Conservation (phyloP, 768 basidiomycete genomes). For the Pholiota conissans region DNA sequence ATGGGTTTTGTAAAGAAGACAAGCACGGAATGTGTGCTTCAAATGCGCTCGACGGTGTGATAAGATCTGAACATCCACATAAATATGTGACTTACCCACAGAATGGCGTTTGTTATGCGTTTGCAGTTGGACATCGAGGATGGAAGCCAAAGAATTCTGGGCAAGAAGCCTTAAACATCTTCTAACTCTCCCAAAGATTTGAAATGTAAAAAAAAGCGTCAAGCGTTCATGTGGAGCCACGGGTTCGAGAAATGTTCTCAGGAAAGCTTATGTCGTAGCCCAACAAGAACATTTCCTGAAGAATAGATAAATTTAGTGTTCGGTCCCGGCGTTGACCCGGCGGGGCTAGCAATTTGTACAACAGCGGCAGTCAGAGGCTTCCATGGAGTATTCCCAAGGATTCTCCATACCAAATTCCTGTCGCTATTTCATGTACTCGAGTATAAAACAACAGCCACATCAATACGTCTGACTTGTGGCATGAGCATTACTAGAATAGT, state of each 20-base stretch:
- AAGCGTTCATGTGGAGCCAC: not conserved
- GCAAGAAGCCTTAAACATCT: not conserved
- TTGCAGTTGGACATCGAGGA: not conserved
- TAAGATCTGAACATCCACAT: not conserved
- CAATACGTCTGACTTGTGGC: too few relatives aligned
- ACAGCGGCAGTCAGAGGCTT: too few relatives aligned
- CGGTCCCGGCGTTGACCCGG: not conserved
- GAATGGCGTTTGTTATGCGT: not conserved
- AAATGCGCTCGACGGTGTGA: not conserved
- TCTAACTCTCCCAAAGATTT: not conserved
- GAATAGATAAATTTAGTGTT: not conserved
- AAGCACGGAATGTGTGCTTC: not conserved
- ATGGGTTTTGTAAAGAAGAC: not conserved
- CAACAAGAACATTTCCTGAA: not conserved
- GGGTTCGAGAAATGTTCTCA: not conserved
- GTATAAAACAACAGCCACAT: too few relatives aligned
- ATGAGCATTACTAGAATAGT: too few relatives aligned
- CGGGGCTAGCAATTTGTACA: too few relatives aligned
- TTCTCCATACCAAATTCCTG: too few relatives aligned
- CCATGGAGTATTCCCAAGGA: too few relatives aligned
- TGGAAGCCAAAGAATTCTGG: not conserved
- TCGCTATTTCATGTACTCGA: too few relatives aligned
- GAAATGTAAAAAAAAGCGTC: not conserved
- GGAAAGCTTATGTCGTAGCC: not conserved
- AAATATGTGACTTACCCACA: not conserved